phyloP scores from a whole-genome alignment of 148 eudicot genomes.

The Camellia sinensis region DNA sequence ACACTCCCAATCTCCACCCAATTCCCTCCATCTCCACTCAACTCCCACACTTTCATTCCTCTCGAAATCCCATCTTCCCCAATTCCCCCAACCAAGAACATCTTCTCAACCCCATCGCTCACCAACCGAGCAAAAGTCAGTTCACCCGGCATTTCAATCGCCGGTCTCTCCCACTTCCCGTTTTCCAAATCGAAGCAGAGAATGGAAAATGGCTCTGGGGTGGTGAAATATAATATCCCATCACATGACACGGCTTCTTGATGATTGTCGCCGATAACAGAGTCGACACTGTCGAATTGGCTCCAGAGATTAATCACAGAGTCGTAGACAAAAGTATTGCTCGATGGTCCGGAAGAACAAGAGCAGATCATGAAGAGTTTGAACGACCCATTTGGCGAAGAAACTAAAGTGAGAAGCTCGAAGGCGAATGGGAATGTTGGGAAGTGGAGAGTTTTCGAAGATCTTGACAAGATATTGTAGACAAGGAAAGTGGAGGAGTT shows the following conservation, averaged over 20 bases:
- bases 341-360: conserved; percentile 28
- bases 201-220: conserved; percentile 38
- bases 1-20: conserved; percentile 54
- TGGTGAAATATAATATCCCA: conserved; percentile 48
- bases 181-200: conserved; percentile 36
- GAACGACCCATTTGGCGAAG: conserved; percentile 27
- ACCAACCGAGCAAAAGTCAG: conserved; percentile 49
- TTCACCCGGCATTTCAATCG: conserved; percentile 27
- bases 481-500: conserved; percentile 44
- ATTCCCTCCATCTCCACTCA: conserved; percentile 23
- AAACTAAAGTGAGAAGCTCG: conserved; percentile 43
- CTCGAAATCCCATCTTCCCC: conserved; percentile 63
- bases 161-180: conserved; percentile 39
- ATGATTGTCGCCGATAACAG: conserved; percentile 25
- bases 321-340: conserved; percentile 37
- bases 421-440: conserved; percentile 40
- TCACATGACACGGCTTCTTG: conserved; percentile 43
- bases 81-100: conserved; percentile 57
- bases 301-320: conserved; percentile 37
- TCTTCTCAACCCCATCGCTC: conserved; percentile 30
- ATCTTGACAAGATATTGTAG: conserved; percentile 37
- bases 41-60: conserved; percentile 58
- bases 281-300: conserved; percentile 21
- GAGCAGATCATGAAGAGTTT: conserved; percentile 37
- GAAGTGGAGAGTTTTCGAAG: conserved; percentile 36